Conservation (phyloP, 768 basidiomycete species). For the Cantharellus anzutake region DNA sequence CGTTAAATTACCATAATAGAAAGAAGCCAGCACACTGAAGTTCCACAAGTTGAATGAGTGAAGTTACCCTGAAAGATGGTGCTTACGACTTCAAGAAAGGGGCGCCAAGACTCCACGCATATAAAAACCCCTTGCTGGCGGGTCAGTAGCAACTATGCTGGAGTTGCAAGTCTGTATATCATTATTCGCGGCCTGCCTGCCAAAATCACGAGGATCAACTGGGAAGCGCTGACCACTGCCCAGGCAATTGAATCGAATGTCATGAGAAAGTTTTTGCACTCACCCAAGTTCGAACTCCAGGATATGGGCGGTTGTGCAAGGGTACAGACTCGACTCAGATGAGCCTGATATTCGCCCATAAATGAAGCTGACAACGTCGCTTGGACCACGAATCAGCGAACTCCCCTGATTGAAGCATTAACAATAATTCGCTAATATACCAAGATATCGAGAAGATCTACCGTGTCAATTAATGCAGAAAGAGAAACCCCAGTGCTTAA, state of each 20-base stretch:
- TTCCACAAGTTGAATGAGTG: neutral
- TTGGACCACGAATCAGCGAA: conserved; percentile 56
- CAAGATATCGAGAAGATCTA: conserved; percentile 15
- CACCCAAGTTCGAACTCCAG: conserved; percentile 44
- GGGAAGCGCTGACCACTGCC: conserved; percentile 37
- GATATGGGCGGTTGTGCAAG: conserved; percentile 41
- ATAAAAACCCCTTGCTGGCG: conserved; percentile 33
- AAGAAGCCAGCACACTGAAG: conserved; percentile 40
- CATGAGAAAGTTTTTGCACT: neutral
- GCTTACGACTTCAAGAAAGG: conserved; percentile 60
- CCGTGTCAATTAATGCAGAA: conserved; percentile 56
- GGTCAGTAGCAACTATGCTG: conserved; percentile 42
- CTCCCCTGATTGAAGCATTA: conserved; percentile 31
- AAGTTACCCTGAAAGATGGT: neutral
- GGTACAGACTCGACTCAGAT: conserved; percentile 23
- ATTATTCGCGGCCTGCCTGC: conserved; percentile 22
- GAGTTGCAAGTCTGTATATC: conserved; percentile 27
- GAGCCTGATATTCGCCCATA: conserved; percentile 14
- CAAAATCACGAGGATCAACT: conserved; percentile 58
- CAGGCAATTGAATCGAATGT: neutral
- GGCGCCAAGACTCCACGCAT: conserved; percentile 60
- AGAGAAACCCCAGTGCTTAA: conserved; percentile 29
- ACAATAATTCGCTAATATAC: neutral
- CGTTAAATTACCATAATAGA: conserved; percentile 52
- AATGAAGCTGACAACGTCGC: conserved; percentile 36